phyloP scores from a whole-genome alignment of 208 protist species.

The Novymonas esmeraldas region DNA sequence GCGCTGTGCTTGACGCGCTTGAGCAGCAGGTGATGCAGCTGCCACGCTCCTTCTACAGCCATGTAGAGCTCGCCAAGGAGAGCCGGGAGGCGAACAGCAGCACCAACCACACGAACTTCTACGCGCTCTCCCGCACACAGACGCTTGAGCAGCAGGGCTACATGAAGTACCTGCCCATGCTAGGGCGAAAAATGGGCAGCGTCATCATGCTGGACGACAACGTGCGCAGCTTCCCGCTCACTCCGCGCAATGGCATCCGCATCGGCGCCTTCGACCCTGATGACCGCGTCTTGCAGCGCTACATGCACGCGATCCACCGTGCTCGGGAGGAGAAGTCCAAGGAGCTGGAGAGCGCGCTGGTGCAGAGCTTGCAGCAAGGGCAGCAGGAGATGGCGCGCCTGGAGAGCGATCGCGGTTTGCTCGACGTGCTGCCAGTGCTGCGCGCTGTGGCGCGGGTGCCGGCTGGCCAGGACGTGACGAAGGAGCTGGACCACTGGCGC shows the following conservation, averaged over 20 bases:
- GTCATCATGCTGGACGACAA: slow-evolving; percentile 90
- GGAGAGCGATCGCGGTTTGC: slow-evolving; percentile 52
- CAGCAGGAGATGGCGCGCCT: slow-evolving; percentile 48
- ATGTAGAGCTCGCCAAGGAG: slow-evolving; percentile 49
- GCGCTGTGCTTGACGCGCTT: slow-evolving; percentile 70
- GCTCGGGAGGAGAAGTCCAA: slow-evolving; percentile 29
- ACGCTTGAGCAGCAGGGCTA: slow-evolving; percentile 71
- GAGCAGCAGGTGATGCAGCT: slow-evolving; percentile 82
- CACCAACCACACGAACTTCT: slow-evolving; percentile 81
- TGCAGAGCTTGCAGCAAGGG: slow-evolving; percentile 36
- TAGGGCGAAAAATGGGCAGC: slow-evolving; percentile 62
- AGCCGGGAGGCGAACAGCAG: slow-evolving; percentile 25
- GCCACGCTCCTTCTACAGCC: slow-evolving; percentile 71
- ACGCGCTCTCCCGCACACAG: slow-evolving; percentile 81
- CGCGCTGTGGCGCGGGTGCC: slow-evolving; percentile 46
- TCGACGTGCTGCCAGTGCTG: slow-evolving; percentile 79
- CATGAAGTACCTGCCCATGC: slow-evolving; percentile 92
- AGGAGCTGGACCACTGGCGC: slow-evolving; percentile 85
- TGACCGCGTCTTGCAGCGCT: slow-evolving; percentile 46
- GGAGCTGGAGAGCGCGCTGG: slow-evolving; percentile 24
- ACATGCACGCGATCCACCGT: slow-evolving; percentile 36
- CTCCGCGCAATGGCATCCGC: slow-evolving; percentile 77
- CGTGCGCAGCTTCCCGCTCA: slow-evolving; percentile 87
- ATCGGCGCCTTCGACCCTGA: slow-evolving; percentile 67
- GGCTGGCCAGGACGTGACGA: slow-evolving; percentile 43